A percentile compares a stretch with the other conserved stretches of the same genome.
Evolutionary conservation across 2,329 filamentous ascomycete species (phyloP).

Genomic region (Nemania sp.): DNA sequence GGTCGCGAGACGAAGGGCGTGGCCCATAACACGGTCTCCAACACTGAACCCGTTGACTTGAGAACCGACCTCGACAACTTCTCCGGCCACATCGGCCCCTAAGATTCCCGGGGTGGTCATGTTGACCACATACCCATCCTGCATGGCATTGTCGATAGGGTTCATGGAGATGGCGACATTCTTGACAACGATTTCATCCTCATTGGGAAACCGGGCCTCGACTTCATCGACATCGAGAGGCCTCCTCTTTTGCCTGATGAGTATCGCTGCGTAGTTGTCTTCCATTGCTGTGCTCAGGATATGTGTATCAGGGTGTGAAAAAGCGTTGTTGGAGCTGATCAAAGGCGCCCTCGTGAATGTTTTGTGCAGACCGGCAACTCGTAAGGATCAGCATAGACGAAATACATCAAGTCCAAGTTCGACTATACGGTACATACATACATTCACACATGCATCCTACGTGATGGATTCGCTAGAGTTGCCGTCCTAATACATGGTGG

Average conservation of each 20-base stretch:
- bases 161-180: constrained; percentile 42
- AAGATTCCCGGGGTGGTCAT: constrained; percentile 41
- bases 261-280: constrained; percentile 17
- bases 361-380: background rate
- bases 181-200: constrained; percentile 35
- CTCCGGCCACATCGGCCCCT: constrained; percentile 42
- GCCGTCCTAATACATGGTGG: background rate
- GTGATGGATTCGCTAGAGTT: background rate
- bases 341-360: too few species aligned
- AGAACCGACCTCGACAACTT: constrained; percentile 39
- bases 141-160: constrained; percentile 39
- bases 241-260: constrained; percentile 10
- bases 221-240: constrained; percentile 18
- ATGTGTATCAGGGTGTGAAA: background rate
- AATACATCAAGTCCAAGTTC: background rate
- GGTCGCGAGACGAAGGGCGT: constrained; percentile 30
- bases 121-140: constrained; percentile 35
- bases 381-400: background rate
- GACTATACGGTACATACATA: background rate
- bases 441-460: background rate
- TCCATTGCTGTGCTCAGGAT: constrained; percentile 7
- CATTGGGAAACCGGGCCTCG: constrained; percentile 22
- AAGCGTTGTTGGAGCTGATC: too few species aligned
- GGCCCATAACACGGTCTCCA: constrained; percentile 42
- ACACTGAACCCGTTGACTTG: constrained; percentile 33